phyloP scores from a whole-genome alignment of 2,329 filamentous ascomycete species.

The Trichoderma aggressivum region DNA sequence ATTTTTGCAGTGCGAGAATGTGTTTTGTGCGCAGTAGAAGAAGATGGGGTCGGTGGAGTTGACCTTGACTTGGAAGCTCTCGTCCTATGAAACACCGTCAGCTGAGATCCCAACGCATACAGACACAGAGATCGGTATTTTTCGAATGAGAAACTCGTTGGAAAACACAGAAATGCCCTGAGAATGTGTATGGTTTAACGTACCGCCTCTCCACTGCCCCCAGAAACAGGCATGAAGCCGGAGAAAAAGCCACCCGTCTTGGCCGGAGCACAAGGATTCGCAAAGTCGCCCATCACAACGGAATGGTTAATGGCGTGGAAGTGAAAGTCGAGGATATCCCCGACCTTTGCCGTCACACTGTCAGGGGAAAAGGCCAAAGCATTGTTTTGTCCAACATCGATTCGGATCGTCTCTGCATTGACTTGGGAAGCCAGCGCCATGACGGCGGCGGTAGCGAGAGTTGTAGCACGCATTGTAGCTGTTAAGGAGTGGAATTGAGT shows the following conservation, averaged over 20 bases:
- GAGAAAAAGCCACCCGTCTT: conserved; percentile 12
- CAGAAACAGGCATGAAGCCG: conserved; percentile 1
- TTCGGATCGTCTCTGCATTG: not conserved
- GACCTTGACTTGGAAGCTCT: conserved; percentile 25
- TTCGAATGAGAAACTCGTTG: rapidly evolving
- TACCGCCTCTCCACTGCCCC: conserved; percentile 1
- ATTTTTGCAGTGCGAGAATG: conserved; percentile 22
- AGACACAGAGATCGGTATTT: not conserved
- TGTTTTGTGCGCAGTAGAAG: conserved; percentile 25
- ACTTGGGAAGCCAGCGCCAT: conserved; percentile 40
- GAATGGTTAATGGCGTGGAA: conserved; percentile 7
- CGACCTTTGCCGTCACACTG: not conserved
- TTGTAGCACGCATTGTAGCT: not conserved
- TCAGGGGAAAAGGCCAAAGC: conserved; percentile 1
- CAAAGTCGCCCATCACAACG: conserved; percentile 12
- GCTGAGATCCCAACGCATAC: not conserved
- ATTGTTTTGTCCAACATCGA: conserved; percentile 14
- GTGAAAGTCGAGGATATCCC: conserved; percentile 9
- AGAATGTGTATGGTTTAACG: not conserved
- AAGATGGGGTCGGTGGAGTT: conserved; percentile 26
- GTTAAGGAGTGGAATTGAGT: not conserved
- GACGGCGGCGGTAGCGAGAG: not conserved
- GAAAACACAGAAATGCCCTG: not conserved
- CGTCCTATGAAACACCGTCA: not conserved
- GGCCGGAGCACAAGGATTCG: conserved; percentile 2